Evolutionary conservation across 1,284 basidiomycete species (phyloP).

Genomic region (Rhodotorula glutinis): DNA sequence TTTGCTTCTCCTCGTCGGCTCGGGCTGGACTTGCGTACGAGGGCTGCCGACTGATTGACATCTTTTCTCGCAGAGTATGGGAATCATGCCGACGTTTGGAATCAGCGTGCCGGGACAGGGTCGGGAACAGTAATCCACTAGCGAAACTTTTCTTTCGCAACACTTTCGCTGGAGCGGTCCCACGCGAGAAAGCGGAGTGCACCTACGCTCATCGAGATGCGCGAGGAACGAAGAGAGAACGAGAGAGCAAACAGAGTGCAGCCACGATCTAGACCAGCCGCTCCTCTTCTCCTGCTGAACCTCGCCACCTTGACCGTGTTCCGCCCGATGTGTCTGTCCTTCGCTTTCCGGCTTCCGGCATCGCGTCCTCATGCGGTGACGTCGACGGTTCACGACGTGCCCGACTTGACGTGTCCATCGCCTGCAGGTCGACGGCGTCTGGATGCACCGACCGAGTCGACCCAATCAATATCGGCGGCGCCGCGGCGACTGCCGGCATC

Average conservation of each 20-base stretch:
- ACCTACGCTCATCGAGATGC: no score
- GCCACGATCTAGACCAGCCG: neutral
- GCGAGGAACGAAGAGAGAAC: neutral
- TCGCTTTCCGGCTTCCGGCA: no score
- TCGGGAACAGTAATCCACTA: neutral
- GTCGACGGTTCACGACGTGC: no score
- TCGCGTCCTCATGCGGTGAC: no score
- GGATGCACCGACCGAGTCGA: no score
- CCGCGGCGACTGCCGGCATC: neutral
- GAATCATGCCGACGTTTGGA: constrained; percentile 31
- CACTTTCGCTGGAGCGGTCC: neutral
- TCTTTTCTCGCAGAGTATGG: constrained; percentile 27
- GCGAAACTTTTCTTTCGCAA: neutral
- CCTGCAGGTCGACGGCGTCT: no score
- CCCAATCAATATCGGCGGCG: neutral
- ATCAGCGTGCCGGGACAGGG: constrained; percentile 20
- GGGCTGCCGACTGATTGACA: no score
- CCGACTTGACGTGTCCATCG: no score
- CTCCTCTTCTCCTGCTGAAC: neutral
- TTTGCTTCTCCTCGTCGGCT: neutral
- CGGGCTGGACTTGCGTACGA: neutral
- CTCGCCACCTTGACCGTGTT: neutral
- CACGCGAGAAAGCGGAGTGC: neutral
- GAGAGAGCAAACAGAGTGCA: no score
- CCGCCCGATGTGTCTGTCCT: no score